Percentiles rank a stretch among this genome's conserved stretches.
These are phyloP conservation scores for Mediolabrus comicus DNA, from an alignment of 108 stramenopile genomes.

Conservation along the genomic window DNA sequence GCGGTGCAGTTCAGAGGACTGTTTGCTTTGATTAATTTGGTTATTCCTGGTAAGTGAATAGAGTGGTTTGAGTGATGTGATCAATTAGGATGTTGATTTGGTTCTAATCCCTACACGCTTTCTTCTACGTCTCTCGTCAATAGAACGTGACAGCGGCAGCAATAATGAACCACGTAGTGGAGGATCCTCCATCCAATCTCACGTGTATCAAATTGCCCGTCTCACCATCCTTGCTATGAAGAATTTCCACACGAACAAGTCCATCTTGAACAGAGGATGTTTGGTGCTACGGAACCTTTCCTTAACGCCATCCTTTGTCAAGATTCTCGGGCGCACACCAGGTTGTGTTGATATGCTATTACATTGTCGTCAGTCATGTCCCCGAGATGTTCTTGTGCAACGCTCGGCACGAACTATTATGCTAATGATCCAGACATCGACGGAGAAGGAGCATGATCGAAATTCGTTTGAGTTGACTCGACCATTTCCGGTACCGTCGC, in stretches of 20 bases:
- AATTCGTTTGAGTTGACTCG: constrained; percentile 5
- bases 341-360: constrained; percentile 31
- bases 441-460: constrained; percentile 1
- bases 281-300: constrained; percentile 35
- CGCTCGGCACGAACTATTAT: constrained; percentile 23
- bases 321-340: constrained; percentile 19
- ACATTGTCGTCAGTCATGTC: constrained; percentile 27
- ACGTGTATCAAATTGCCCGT: constrained; percentile 35
- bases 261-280: constrained; percentile 35
- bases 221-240: constrained; percentile 42
- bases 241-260: constrained; percentile 35
- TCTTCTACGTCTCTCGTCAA: no score
- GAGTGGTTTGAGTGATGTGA: neutral
- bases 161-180: constrained; percentile 12
- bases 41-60: constrained; percentile 50
- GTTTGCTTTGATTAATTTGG: constrained; percentile 64
- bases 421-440: constrained; percentile 27
- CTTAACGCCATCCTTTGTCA: constrained; percentile 25
- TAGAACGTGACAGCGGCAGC: neutral
- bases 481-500: constrained; percentile 1
- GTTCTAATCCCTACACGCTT: no score
- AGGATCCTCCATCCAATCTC: constrained; percentile 25
- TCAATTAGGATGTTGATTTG: neutral
- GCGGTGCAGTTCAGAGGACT: constrained; percentile 59
- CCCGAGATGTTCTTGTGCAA: constrained; percentile 24